Evolutionary conservation across 441 rosid genomes (phyloP), one percentile per base, ranked within the genome.

Genomic region (Brassica hybrid): DNA sequence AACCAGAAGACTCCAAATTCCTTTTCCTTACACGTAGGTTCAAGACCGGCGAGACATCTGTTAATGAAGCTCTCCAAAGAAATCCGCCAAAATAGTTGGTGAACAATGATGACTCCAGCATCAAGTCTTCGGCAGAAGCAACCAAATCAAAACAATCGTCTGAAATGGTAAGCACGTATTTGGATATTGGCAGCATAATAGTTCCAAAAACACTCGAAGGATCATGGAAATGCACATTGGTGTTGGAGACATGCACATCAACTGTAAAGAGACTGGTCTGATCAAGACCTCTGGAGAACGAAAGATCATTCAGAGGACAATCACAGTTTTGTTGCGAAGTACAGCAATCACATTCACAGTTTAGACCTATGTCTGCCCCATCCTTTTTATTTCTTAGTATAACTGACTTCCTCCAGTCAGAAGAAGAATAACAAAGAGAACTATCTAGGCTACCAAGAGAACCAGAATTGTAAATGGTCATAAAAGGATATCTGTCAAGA

Each of bases 201-300:
- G 90, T 88, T 86, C 94, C 98, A 81, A 96, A 65, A 78, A 85
- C 81, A 84, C 90, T 81, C 52, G 98, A 86, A 60, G 90, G 85
- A 83, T 96, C 98, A 86, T 96, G 98, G 79, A 94, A 91, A 88
- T 94, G 91, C 62, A 94, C 86, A 78, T 79, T 86, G 74, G 86
- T 78, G 65, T 87, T 85, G 65, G 67, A 83, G 60, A 91, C 76
- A 83, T 77, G 83, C 73, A 90, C 71, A 81, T 92, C 90, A 75
- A 88, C 73, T 48, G 43, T 72, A 76, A 74, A 81, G 76, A 72
- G 36, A 82, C 54, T 83, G 61, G 71, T 54, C 73, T 69, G 81
- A 79, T 74, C 63, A 69, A 74, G 43, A 64, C 64, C 76, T 27
- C 69, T 32, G 58, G 75, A 62, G 56, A 61, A 69, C 63, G 64